Conservation (phyloP, 179 eudicot genomes). For the Beta corolliflora region DNA sequence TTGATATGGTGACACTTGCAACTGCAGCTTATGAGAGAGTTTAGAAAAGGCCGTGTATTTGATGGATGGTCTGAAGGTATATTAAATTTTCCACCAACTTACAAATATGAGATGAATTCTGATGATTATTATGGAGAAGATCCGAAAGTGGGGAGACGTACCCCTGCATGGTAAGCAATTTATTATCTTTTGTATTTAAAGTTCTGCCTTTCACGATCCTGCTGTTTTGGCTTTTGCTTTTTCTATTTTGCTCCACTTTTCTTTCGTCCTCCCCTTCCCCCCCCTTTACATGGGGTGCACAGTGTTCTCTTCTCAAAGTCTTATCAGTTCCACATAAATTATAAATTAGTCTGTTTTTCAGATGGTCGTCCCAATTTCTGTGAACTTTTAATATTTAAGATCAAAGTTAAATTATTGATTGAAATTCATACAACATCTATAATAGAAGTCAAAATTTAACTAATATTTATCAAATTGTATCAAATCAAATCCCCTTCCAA, state of each 20-base stretch:
- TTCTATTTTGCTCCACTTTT: background rate
- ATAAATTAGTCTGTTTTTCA: background rate
- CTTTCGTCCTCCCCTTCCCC: too few relatives aligned
- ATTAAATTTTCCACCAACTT: slow-evolving; percentile 87
- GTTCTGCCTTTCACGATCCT: background rate
- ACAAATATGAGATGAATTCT: slow-evolving; percentile 84
- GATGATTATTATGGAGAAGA: slow-evolving; percentile 75
- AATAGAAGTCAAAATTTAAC: too few relatives aligned
- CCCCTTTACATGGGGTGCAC: background rate
- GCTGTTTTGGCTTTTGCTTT: background rate
- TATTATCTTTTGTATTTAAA: background rate
- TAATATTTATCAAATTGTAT: too few relatives aligned
- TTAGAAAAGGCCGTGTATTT: slow-evolving; percentile 77
- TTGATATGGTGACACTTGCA: slow-evolving; percentile 18
- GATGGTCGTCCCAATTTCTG: background rate
- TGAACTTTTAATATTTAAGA: too few relatives aligned
- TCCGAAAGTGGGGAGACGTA: slow-evolving; percentile 83
- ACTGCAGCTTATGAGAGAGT: slow-evolving; percentile 70
- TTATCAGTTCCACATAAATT: background rate
- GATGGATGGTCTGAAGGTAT: slow-evolving; percentile 95
- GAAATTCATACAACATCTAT: too few relatives aligned
- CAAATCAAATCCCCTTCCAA: too few relatives aligned
- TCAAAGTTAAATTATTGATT: too few relatives aligned
- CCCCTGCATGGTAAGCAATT: slow-evolving; percentile 83
- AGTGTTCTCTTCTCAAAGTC: background rate